Conservation (phyloP, 1,284 basidiomycete species). For the Acaromyces ingoldii region DNA sequence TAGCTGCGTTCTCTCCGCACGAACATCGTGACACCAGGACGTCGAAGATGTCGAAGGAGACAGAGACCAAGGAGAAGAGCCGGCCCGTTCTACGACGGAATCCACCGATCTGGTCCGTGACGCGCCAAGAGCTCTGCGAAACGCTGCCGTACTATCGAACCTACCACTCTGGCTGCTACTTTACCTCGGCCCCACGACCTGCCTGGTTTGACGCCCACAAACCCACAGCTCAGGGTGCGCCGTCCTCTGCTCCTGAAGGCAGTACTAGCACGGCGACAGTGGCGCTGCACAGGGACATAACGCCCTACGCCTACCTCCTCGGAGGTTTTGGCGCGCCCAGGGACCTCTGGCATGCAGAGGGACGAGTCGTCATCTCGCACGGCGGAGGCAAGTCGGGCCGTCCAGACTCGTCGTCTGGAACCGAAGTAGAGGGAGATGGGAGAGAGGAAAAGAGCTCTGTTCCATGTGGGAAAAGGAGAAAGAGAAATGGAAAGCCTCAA, state of each 20-base stretch:
- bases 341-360: conserved; percentile 22
- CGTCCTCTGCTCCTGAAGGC: no score
- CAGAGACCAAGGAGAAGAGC: conserved; percentile 2
- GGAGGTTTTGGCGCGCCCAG: conserved; percentile 24
- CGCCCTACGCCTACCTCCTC: conserved; percentile 26
- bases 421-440: not conserved
- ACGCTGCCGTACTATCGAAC: conserved; percentile 31
- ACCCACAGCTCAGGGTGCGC: not conserved
- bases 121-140: conserved; percentile 33
- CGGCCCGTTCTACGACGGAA: not conserved
- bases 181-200: not conserved
- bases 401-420: not conserved
- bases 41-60: not conserved
- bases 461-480: not conserved
- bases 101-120: conserved; percentile 11
- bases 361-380: conserved; percentile 27
- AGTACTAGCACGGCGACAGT: no score
- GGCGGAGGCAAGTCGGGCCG: not conserved
- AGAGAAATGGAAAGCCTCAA: no score
- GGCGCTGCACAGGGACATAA: conserved; percentile 20
- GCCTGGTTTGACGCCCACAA: no score
- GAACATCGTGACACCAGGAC: no score
- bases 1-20: no score
- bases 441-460: not conserved
- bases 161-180: conserved; percentile 27